phyloP scores from a whole-genome alignment of 164 flowering plant species.

The Hamamelis virginiana region DNA sequence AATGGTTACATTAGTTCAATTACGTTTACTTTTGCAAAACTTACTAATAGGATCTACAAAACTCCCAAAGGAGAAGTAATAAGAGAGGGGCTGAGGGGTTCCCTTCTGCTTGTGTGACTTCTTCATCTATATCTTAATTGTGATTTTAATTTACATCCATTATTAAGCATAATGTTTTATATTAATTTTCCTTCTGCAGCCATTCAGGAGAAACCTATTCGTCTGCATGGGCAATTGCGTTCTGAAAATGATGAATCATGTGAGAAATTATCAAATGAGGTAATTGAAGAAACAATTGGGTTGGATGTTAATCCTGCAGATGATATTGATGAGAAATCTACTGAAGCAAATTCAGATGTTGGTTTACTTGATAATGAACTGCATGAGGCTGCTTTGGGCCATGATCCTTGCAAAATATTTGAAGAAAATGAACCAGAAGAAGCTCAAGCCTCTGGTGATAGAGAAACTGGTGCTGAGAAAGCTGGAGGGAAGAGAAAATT shows the following conservation, averaged over 20 bases:
- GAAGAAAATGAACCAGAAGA: constrained; percentile 35
- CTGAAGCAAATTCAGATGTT: constrained; percentile 34
- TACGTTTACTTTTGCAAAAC: too few species aligned
- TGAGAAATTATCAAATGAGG: constrained; percentile 13
- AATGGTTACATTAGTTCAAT: too few species aligned
- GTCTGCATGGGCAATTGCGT: constrained; percentile 4
- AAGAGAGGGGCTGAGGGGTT: too few species aligned
- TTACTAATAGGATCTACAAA: too few species aligned
- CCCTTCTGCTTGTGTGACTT: too few species aligned
- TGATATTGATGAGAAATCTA: constrained; percentile 20
- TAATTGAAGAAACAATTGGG: constrained; percentile 15
- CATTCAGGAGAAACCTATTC: constrained; percentile 28
- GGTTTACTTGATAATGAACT: constrained; percentile 29
- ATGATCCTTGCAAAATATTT: constrained; percentile 16
- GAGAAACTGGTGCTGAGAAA: constrained; percentile 28
- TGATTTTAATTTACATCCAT: neutral
- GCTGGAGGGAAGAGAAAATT: constrained; percentile 56
- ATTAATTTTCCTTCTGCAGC: constrained; percentile 25
- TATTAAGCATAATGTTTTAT: neutral
- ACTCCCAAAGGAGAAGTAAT: too few species aligned
- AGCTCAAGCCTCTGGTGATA: constrained; percentile 23
- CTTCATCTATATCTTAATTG: too few species aligned
- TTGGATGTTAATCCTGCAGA: constrained; percentile 10
- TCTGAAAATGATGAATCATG: constrained; percentile 8
- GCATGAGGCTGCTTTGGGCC: constrained; percentile 30